These are phyloP conservation scores for Tuber aestivum DNA, from an alignment of 495 filamentous ascomycete species.

Conservation along the genomic window DNA sequence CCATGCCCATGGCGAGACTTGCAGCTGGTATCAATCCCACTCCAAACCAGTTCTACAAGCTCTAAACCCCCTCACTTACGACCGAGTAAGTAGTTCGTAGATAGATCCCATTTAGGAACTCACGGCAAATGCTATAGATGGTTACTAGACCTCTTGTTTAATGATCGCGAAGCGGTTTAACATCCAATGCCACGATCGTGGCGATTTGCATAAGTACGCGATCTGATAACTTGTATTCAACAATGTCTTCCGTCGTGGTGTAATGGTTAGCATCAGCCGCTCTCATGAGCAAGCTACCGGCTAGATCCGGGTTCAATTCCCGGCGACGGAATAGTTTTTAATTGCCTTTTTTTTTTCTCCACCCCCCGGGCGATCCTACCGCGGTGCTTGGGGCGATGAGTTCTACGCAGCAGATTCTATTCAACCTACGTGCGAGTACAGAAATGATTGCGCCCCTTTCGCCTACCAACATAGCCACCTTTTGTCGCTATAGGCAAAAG, in stretches of 20 bases:
- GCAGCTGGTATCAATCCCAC: too few relatives aligned
- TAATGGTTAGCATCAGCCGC: constrained; percentile 38
- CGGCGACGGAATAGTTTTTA: constrained; percentile 27
- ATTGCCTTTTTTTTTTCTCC: background rate
- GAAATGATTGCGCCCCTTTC: too few relatives aligned
- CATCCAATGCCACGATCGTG: too few relatives aligned
- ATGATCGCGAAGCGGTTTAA: too few relatives aligned
- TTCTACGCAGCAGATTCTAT: background rate
- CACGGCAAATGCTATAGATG: too few relatives aligned
- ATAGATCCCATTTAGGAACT: too few relatives aligned
- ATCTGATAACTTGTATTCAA: background rate
- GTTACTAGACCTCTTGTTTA: too few relatives aligned
- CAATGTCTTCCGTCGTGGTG: constrained; percentile 27
- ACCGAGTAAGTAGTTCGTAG: too few relatives aligned
- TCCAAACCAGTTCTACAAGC: too few relatives aligned
- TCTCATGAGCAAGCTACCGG: constrained; percentile 28
- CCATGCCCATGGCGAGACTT: too few relatives aligned
- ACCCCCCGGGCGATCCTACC: background rate
- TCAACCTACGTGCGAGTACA: background rate
- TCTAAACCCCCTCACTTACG: too few relatives aligned
- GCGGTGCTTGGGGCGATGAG: background rate
- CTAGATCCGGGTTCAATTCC: constrained; percentile 38
- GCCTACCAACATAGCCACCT: background rate
- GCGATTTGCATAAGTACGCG: background rate
- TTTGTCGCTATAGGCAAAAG: background rate